phyloP scores from a whole-genome alignment of 2,329 filamentous ascomycete species.

The Thermoascus crustaceus region DNA sequence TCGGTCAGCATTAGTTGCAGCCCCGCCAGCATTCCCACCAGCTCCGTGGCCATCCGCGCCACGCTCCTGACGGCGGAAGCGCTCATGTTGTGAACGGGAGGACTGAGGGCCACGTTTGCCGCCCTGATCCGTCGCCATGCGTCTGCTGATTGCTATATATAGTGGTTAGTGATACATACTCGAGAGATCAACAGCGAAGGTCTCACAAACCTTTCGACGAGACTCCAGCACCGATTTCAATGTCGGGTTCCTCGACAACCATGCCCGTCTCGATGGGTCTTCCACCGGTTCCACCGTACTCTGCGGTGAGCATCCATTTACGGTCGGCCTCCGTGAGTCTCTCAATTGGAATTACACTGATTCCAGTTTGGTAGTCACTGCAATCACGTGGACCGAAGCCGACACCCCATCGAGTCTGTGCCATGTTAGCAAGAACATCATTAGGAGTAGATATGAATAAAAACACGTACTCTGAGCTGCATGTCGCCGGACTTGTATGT shows the following conservation, averaged over 20 bases:
- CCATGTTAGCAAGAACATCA: conserved; percentile 18
- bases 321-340: conserved; percentile 91
- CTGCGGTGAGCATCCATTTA: conserved; percentile 93
- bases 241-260: conserved; percentile 93
- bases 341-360: conserved; percentile 87
- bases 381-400: conserved; percentile 95
- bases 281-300: conserved; percentile 87
- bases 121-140: conserved; percentile 44
- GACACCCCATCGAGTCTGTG: conserved; percentile 88
- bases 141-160: conserved; percentile 40
- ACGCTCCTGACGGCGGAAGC: conserved; percentile 26
- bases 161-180: not conserved
- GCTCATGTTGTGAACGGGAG: conserved; percentile 29
- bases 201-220: conserved; percentile 69
- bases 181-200: not conserved
- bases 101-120: conserved; percentile 43
- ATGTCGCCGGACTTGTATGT: conserved; percentile 63
- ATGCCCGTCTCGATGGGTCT: conserved; percentile 70
- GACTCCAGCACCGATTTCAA: conserved; percentile 94
- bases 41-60: conserved; percentile 21
- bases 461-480: conserved; percentile 57
- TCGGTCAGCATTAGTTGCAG: conserved; percentile 24
- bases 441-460: not conserved
- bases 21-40: conserved; percentile 14
- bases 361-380: conserved; percentile 85